These are phyloP conservation scores for Ustilago loliicola DNA, from an alignment of 1,284 basidiomycete species.

Conservation along the genomic window DNA sequence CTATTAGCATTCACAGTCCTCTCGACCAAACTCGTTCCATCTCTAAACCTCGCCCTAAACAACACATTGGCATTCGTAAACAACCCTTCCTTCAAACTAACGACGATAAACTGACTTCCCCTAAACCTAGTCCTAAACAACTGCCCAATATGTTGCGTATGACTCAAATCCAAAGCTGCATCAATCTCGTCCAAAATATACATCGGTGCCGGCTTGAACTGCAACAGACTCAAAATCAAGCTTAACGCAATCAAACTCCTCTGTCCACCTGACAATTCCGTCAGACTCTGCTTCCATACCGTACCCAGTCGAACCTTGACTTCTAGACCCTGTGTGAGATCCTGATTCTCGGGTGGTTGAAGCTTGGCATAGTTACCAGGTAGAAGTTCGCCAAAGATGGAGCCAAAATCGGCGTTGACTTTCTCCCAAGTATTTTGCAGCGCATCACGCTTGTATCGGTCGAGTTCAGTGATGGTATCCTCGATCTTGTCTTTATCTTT, in stretches of 20 bases:
- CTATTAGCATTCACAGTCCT: slow-evolving; percentile 54
- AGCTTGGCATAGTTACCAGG: slow-evolving; percentile 97
- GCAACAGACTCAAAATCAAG: slow-evolving; percentile 95
- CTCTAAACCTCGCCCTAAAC: slow-evolving; percentile 90
- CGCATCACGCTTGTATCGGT: slow-evolving; percentile 93
- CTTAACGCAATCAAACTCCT: slow-evolving; percentile 95
- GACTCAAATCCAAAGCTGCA: slow-evolving; percentile 92
- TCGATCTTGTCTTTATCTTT: slow-evolving; percentile 98
- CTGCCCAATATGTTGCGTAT: slow-evolving; percentile 95
- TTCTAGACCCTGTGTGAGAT: slow-evolving; percentile 93
- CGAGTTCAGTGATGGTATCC: slow-evolving; percentile 90
- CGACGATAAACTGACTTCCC: slow-evolving; percentile 97
- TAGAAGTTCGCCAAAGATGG: slow-evolving; percentile 93
- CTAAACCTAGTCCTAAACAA: slow-evolving; percentile 97
- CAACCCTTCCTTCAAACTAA: slow-evolving; percentile 91
- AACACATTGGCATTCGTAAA: slow-evolving; percentile 98
- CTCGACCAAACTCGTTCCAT: slow-evolving; percentile 91
- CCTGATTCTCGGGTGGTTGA: slow-evolving; percentile 91
- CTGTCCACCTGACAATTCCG: slow-evolving; percentile 96
- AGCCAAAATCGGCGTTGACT: slow-evolving; percentile 92
- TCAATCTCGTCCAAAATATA: slow-evolving; percentile 99
- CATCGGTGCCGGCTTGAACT: slow-evolving; percentile 99
- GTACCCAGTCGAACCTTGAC: slow-evolving; percentile 94
- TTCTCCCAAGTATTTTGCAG: slow-evolving; percentile 95
- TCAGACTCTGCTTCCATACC: slow-evolving; percentile 97